phyloP scores from a whole-genome alignment of 371 early-diverging fungal genomes.

The Zychaea mexicana region DNA sequence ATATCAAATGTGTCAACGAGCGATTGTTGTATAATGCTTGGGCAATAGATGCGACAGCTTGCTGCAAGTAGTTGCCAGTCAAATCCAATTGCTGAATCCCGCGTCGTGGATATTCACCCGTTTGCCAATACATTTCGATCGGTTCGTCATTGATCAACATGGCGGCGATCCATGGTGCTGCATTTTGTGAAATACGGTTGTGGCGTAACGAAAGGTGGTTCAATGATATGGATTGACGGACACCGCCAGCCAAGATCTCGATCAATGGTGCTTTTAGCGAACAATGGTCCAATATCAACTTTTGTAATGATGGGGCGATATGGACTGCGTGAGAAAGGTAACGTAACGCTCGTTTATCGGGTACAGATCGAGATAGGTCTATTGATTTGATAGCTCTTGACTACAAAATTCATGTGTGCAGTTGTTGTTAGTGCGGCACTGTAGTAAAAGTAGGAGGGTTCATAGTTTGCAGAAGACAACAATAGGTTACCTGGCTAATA shows the following conservation, averaged over 20 bases:
- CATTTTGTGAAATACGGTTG: slow-evolving; percentile 46
- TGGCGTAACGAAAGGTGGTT: slow-evolving; percentile 54
- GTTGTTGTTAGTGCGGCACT: background rate
- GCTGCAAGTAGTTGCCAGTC: slow-evolving; percentile 53
- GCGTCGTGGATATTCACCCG: slow-evolving; percentile 9
- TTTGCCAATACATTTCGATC: slow-evolving; percentile 19
- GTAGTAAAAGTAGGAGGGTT: no score
- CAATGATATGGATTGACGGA: slow-evolving; percentile 52
- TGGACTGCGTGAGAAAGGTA: slow-evolving; percentile 61
- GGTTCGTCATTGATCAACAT: slow-evolving; percentile 54
- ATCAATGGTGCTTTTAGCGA: slow-evolving; percentile 51
- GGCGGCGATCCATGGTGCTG: slow-evolving; percentile 55
- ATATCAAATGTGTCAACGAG: slow-evolving; percentile 43
- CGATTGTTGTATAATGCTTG: slow-evolving; percentile 52
- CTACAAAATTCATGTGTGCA: slow-evolving; percentile 17
- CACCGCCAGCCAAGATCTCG: slow-evolving; percentile 56
- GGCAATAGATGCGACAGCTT: slow-evolving; percentile 52
- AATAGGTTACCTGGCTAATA: slow-evolving; percentile 49
- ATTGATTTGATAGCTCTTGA: slow-evolving; percentile 40
- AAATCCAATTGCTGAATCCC: slow-evolving; percentile 55
- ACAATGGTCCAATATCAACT: slow-evolving; percentile 62
- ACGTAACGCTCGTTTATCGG: slow-evolving; percentile 57
- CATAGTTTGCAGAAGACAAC: no score
- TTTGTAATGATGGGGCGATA: slow-evolving; percentile 49
- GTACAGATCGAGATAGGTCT: slow-evolving; percentile 33